phyloP scores from a whole-genome alignment of 2,329 filamentous ascomycete genomes.

The Fusarium sp. region DNA sequence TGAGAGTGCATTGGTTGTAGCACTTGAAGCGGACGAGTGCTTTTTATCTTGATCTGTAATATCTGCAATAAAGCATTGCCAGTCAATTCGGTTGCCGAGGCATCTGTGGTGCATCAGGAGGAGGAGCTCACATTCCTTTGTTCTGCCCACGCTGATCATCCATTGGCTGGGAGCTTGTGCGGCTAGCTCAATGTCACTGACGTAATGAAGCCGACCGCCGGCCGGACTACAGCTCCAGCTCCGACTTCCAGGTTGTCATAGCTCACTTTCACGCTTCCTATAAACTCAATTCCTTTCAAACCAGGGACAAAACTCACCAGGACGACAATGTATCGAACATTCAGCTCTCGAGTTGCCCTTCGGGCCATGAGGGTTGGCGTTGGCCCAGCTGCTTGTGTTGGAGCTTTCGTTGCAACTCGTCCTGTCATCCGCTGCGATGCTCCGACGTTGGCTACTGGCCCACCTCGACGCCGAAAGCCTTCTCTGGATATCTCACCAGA shows the following conservation, averaged over 20 bases:
- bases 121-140: constrained; percentile 22
- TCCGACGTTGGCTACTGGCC: constrained; percentile 33
- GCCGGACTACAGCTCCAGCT: constrained; percentile 11
- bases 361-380: constrained; percentile 45
- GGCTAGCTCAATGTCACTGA: constrained; percentile 27
- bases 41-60: constrained; percentile 16
- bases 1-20: constrained; percentile 2
- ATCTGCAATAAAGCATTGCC: constrained; percentile 18
- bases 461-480: constrained; percentile 20
- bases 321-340: constrained; percentile 38
- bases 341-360: constrained; percentile 35
- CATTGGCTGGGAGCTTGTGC: constrained; percentile 37
- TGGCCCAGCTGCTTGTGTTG: constrained; percentile 44
- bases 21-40: not conserved
- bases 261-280: not conserved
- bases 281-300: constrained; percentile 4
- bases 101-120: not conserved
- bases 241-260: not conserved
- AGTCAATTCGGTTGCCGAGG: not conserved
- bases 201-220: constrained; percentile 33
- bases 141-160: constrained; percentile 23
- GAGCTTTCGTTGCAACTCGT: constrained; percentile 41
- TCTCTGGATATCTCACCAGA: constrained; percentile 43
- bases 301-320: not conserved
- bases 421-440: constrained; percentile 47